Percentiles rank a stretch among this genome's conserved stretches.
phyloP scores from a whole-genome alignment of 169 alveolate species.

The Plasmodium knowlesi region DNA sequence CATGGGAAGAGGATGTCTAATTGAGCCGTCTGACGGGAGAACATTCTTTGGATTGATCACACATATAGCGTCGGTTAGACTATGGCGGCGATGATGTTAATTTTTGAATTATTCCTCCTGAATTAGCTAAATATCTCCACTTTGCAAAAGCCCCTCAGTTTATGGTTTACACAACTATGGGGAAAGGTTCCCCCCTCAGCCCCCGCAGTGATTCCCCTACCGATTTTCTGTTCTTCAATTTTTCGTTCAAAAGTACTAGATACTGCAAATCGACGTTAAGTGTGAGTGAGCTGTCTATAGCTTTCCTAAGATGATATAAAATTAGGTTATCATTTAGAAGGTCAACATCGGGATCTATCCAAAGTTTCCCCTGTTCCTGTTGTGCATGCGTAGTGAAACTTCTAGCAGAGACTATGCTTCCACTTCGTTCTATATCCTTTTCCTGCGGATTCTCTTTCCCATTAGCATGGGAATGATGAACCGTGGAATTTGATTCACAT shows the following conservation, averaged over 20 bases:
- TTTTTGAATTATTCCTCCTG: neutral
- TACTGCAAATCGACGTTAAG: slow-evolving; percentile 59
- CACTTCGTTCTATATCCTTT: neutral
- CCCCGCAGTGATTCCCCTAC: neutral
- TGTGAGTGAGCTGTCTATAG: slow-evolving; percentile 34
- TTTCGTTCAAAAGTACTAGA: slow-evolving; percentile 12
- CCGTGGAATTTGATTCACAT: slow-evolving; percentile 35
- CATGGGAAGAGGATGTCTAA: neutral
- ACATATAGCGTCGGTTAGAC: neutral
- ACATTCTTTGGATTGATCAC: neutral
- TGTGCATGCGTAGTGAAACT: neutral
- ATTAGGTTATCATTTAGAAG: slow-evolving; percentile 14
- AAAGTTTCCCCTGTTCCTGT: neutral
- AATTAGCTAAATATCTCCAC: neutral
- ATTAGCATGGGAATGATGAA: neutral
- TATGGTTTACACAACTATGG: neutral
- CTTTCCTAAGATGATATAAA: slow-evolving; percentile 23
- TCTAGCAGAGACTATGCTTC: neutral
- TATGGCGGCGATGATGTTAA: neutral
- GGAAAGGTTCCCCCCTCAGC: neutral
- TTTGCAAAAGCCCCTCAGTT: neutral
- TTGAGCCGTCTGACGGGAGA: neutral
- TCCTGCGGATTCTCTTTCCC: neutral
- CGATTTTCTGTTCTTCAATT: neutral
- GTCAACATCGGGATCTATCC: neutral